phyloP scores from a whole-genome alignment of 768 basidiomycete species.

The Boletus subcaerulescens region DNA sequence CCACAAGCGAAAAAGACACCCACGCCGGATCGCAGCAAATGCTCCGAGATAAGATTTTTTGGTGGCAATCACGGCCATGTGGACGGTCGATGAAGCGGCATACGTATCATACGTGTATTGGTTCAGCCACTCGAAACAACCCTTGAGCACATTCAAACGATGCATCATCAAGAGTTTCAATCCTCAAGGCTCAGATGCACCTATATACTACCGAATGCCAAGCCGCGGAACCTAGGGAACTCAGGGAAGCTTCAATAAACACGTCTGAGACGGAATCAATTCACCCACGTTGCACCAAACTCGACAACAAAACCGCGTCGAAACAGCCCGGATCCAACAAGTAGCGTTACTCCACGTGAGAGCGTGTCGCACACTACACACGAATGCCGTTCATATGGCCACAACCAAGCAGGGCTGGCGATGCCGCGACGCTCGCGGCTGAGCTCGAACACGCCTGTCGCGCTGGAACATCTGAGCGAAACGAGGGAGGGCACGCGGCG shows the following conservation, averaged over 20 bases:
- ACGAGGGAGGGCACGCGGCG: not conserved
- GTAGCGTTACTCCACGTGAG: not conserved
- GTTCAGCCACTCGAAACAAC: slow-evolving; percentile 10
- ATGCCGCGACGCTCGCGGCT: not conserved
- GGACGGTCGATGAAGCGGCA: not conserved
- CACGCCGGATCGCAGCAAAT: no score
- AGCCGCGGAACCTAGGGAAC: not conserved
- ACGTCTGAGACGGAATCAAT: no score
- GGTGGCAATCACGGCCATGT: not conserved
- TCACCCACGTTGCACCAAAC: no score
- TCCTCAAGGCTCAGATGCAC: no score
- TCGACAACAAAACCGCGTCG: no score
- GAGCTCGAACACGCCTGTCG: not conserved
- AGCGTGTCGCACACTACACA: not conserved
- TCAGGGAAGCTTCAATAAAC: not conserved
- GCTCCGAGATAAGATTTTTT: not conserved
- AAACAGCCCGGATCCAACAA: no score
- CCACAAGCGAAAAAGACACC: no score
- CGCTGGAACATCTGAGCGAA: not conserved
- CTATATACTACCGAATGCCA: not conserved
- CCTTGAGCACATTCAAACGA: not conserved
- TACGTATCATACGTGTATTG: not conserved
- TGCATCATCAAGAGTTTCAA: no score
- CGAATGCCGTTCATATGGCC: no score
- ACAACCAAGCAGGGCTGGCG: no score